Percentiles rank a stretch among this genome's conserved stretches.
phyloP scores from a whole-genome alignment of 768 basidiomycete genomes.

The Kwoniella dendrophila region DNA sequence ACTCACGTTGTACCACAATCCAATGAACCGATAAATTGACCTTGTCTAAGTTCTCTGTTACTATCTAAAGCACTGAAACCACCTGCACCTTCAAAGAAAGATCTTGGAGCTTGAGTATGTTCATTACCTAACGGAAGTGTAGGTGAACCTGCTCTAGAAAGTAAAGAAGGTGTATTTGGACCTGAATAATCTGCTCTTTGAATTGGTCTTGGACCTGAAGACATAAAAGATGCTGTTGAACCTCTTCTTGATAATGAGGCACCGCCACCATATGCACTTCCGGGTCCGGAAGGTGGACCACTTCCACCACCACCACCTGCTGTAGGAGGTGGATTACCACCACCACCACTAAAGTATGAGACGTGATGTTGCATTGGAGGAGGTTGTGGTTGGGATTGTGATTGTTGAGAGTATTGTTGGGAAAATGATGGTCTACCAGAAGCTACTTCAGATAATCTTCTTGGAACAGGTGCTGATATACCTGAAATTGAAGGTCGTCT shows the following conservation, averaged over 20 bases:
- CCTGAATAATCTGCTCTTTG: conserved; percentile 36
- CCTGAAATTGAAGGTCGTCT: conserved; percentile 22
- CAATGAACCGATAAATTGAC: conserved; percentile 83
- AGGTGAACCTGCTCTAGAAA: conserved; percentile 52
- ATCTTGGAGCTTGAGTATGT: conserved; percentile 20
- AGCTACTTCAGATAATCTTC: conserved; percentile 18
- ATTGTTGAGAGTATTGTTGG: background rate
- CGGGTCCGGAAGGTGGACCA: no score
- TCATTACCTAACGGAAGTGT: conserved; percentile 49
- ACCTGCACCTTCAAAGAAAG: conserved; percentile 29
- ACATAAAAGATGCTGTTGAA: conserved; percentile 23
- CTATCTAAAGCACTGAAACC: conserved; percentile 34
- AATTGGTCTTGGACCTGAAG: conserved; percentile 41
- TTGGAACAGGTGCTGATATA: conserved; percentile 7
- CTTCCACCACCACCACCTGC: background rate
- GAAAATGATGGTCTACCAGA: conserved; percentile 16
- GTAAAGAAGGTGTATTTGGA: conserved; percentile 43
- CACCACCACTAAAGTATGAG: conserved; percentile 2
- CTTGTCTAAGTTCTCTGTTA: conserved; percentile 37
- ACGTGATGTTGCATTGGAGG: conserved; percentile 4
- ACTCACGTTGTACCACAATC: conserved; percentile 94
- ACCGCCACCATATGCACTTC: background rate
- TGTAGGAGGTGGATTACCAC: background rate
- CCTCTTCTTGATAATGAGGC: conserved; percentile 32
- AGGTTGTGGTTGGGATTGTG: background rate